Percentiles rank a stretch among this genome's conserved stretches.
phyloP scores from a whole-genome alignment of 1,284 basidiomycete species.

The Lignosus rhinocerotis region DNA sequence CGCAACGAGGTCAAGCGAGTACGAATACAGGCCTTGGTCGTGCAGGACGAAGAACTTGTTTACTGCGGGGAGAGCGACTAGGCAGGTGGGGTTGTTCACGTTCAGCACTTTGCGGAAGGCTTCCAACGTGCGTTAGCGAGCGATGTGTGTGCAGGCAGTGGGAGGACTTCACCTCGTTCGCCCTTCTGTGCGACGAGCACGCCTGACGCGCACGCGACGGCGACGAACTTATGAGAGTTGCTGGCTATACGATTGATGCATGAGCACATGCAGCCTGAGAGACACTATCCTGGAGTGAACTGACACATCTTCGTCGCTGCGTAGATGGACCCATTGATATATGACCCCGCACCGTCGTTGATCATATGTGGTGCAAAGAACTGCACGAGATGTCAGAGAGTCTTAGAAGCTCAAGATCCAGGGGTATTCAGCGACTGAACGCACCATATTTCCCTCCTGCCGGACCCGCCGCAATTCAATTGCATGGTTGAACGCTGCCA shows the following conservation, averaged over 20 bases:
- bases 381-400: constrained; percentile 26
- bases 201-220: constrained; percentile 61
- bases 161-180: constrained; percentile 39
- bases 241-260: constrained; percentile 36
- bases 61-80: constrained; percentile 59
- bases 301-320: constrained; percentile 65
- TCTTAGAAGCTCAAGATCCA: background rate
- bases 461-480: constrained; percentile 59
- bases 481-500: constrained; percentile 57
- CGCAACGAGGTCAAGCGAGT: constrained; percentile 68
- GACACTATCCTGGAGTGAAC: constrained; percentile 26
- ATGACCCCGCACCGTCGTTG: constrained; percentile 45
- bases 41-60: constrained; percentile 68
- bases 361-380: constrained; percentile 63
- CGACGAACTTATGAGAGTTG: constrained; percentile 54
- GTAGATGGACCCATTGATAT: constrained; percentile 56
- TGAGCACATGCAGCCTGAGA: background rate
- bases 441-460: constrained; percentile 72
- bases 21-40: constrained; percentile 58
- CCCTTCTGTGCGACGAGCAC: constrained; percentile 62
- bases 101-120: constrained; percentile 58
- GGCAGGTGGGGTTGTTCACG: constrained; percentile 47
- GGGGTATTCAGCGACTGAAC: constrained; percentile 11
- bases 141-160: background rate
- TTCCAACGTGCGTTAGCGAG: constrained; percentile 28